These are phyloP conservation scores for Thelephora aurantiotincta DNA, from an alignment of 768 basidiomycete genomes.

Conservation along the genomic window DNA sequence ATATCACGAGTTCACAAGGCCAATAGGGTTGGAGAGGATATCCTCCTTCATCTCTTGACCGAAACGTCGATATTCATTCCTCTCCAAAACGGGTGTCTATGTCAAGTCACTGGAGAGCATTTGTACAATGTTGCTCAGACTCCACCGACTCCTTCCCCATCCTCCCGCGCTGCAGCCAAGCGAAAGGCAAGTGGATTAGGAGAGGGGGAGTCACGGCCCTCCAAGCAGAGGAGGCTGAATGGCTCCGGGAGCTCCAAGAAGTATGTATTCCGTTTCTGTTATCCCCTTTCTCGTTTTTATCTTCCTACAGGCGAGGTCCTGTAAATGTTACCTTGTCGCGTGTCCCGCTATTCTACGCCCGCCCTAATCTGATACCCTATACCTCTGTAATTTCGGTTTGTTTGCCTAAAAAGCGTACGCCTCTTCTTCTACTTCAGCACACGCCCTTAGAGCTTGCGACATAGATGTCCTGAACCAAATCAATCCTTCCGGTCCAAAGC, in stretches of 20 bases:
- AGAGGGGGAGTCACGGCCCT: too few relatives aligned
- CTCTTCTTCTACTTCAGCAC: not conserved
- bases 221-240: too few relatives aligned
- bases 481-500: constrained; percentile 26
- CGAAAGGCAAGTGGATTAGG: too few relatives aligned
- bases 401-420: constrained; percentile 48
- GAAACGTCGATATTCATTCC: constrained; percentile 63
- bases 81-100: constrained; percentile 72
- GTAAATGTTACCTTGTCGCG: constrained; percentile 40
- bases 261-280: not conserved
- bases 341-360: constrained; percentile 51
- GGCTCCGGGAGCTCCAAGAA: too few relatives aligned
- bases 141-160: not conserved
- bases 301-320: constrained; percentile 23
- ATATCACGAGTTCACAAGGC: not conserved
- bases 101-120: constrained; percentile 70
- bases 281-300: not conserved
- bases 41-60: constrained; percentile 66
- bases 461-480: constrained; percentile 58
- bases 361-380: constrained; percentile 39
- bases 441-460: not conserved
- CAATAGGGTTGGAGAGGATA: constrained; percentile 59
- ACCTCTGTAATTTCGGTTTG: constrained; percentile 41
- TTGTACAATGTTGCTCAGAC: constrained; percentile 25
- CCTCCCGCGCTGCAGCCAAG: not conserved